Evolutionary conservation across 148 eudicot species (phyloP), one percentile per base, ranked within the genome.

Genomic region (Rhododendron mucronatum): DNA sequence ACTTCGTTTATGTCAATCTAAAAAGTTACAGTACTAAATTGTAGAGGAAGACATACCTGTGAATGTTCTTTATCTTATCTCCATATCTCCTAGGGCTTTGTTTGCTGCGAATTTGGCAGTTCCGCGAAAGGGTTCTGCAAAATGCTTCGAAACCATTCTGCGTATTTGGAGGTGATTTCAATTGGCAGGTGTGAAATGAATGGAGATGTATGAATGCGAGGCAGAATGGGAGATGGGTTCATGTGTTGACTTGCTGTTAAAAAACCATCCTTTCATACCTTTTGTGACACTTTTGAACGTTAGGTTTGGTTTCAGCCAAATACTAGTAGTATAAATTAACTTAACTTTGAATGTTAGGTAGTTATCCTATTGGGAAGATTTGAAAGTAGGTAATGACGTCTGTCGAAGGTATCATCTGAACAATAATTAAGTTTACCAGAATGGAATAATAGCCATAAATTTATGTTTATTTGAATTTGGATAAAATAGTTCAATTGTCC

Each of bases 211-310:
- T 39, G 51, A 21, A 77, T 18, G 21, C 20, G 8, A 39, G 50
- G 50, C 48, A 8, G 51, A 20, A 7, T 77, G 80, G 80, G 80
- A 41, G 51, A 39, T 18, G 51, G 55, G 81, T 39, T 39, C 50
- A 78, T 11, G 4, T 23, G 81, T 41, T 23, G 81, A 78, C 67
- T 30, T n/a, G n/a, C 45, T 53, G 83, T 33, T 53, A 9, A 16
- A 16, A n/a, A 20, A n/a, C 65, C 67, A 28, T 50, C 21, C 82
- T 16, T 80, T 23, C 50, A 21, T 50, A 10, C 3, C 18, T 13
- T 15, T 51, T 51, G 51, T 51, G 83, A 61, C 28, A 81, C 63
- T 81, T 81, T 53, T 30, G 83, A 81, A 53, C 23, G 67, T 81
- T 81, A 55, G 83, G 67, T 81, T 81, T 53, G 44, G 45, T 3